Evolutionary conservation across 2,329 filamentous ascomycete species (phyloP).

Genomic region (Hymenoscyphus fructigenus): DNA sequence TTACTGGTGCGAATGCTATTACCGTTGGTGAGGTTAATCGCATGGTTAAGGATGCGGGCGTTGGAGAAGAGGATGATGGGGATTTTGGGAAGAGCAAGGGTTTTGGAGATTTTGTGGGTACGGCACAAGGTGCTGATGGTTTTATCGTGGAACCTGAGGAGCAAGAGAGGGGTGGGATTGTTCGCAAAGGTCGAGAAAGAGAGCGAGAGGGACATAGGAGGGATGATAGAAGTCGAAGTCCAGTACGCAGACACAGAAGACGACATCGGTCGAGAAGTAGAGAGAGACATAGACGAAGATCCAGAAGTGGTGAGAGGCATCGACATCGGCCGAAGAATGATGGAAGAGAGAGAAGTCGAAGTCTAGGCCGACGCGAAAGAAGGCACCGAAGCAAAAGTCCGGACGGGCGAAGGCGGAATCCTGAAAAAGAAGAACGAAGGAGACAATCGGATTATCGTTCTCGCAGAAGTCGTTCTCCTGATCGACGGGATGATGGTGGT

Average conservation of each 20-base stretch:
- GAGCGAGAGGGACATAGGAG: slow-evolving; percentile 18
- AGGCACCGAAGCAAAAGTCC: slow-evolving; percentile 34
- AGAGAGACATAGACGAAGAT: slow-evolving; percentile 28
- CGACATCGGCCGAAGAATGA: slow-evolving; percentile 26
- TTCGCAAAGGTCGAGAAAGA: slow-evolving; percentile 18
- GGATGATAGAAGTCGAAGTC: slow-evolving; percentile 30
- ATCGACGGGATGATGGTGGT: slow-evolving; percentile 11
- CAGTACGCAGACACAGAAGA: slow-evolving; percentile 32
- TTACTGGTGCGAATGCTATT: slow-evolving; percentile 66
- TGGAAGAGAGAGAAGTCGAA: slow-evolving; percentile 31
- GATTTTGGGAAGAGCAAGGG: slow-evolving; percentile 31
- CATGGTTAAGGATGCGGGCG: slow-evolving; percentile 48
- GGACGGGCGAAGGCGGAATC: slow-evolving; percentile 30
- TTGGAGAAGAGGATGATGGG: slow-evolving; percentile 39
- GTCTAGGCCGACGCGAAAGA: slow-evolving; percentile 26
- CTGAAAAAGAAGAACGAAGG: slow-evolving; percentile 27
- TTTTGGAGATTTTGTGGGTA: slow-evolving; percentile 37
- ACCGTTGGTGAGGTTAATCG: slow-evolving; percentile 60
- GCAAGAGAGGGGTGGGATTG: slow-evolving; percentile 25
- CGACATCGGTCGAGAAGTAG: slow-evolving; percentile 35
- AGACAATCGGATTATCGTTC: slow-evolving; percentile 17
- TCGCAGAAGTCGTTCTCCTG: slow-evolving; percentile 19
- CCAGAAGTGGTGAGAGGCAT: slow-evolving; percentile 31
- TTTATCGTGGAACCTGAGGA: slow-evolving; percentile 13
- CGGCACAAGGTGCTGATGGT: slow-evolving; percentile 22